A percentile compares a stretch with the other conserved stretches of the same genome.
Evolutionary conservation across 768 basidiomycete species (phyloP).

Genomic region (Psilocybe cubensis): DNA sequence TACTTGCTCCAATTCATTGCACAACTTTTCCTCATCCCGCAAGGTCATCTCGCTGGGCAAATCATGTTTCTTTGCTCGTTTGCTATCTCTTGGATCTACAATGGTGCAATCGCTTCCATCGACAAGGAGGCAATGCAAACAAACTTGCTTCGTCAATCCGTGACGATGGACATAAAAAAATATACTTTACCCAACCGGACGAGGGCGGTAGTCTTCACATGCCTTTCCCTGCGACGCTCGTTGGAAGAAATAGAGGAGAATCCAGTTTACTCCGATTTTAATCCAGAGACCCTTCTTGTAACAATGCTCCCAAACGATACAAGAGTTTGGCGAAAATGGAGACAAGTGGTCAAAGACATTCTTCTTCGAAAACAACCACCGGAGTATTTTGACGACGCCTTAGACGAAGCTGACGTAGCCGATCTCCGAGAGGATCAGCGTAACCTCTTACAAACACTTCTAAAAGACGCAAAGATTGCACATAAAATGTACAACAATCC

Average conservation of each 20-base stretch:
- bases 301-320: constrained; percentile 11
- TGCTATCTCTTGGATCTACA: constrained; percentile 12
- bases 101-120: constrained; percentile 10
- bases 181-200: constrained; percentile 9
- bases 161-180: constrained; percentile 4
- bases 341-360: constrained; percentile 3
- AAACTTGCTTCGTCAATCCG: constrained; percentile 1
- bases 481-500: constrained; percentile 1
- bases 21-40: constrained; percentile 16
- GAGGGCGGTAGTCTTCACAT: constrained; percentile 6
- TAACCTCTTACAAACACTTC: neutral
- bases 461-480: constrained; percentile 4
- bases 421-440: constrained; percentile 7
- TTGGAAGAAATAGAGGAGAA: neutral
- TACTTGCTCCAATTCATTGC: constrained; percentile 12
- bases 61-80: constrained; percentile 14
- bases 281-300: neutral
- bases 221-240: constrained; percentile 7
- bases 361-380: neutral
- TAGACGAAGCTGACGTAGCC: neutral
- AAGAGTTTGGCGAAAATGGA: constrained; percentile 10
- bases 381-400: neutral
- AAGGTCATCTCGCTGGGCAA: constrained; percentile 7
- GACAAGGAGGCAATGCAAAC: constrained; percentile 14
- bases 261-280: constrained; percentile 8